Conservation (phyloP, 371 early-diverging fungal genomes). For the Syncephalis fuscata region DNA sequence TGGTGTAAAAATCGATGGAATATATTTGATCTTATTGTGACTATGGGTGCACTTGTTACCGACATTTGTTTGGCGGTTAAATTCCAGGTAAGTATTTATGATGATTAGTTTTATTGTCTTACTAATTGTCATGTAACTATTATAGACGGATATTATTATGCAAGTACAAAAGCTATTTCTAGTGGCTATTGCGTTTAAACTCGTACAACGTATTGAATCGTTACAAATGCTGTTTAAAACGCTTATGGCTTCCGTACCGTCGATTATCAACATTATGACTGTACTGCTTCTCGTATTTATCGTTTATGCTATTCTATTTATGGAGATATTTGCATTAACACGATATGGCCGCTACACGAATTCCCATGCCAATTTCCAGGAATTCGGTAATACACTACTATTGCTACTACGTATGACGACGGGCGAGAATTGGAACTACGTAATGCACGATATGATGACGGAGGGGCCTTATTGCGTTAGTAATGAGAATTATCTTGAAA, state of each 20-base stretch:
- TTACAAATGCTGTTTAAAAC: slow-evolving; percentile 45
- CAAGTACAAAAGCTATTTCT: slow-evolving; percentile 41
- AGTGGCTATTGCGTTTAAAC: slow-evolving; percentile 40
- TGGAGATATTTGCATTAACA: slow-evolving; percentile 53
- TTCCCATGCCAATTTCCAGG: slow-evolving; percentile 39
- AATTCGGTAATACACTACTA: slow-evolving; percentile 32
- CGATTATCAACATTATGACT: slow-evolving; percentile 39
- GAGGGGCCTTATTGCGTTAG: slow-evolving; percentile 39
- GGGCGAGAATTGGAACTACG: slow-evolving; percentile 56
- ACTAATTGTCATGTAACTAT: background rate
- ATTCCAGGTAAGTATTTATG: background rate
- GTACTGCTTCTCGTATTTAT: slow-evolving; percentile 49
- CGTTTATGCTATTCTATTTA: slow-evolving; percentile 49
- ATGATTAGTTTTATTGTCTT: no score
- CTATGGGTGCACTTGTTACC: slow-evolving; percentile 27
- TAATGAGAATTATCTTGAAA: slow-evolving; percentile 27
- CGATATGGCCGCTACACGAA: slow-evolving; percentile 33
- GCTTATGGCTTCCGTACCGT: slow-evolving; percentile 34
- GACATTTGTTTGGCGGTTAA: slow-evolving; percentile 17
- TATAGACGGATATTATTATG: slow-evolving; percentile 19
- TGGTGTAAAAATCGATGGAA: slow-evolving; percentile 42
- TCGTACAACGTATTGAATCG: slow-evolving; percentile 41
- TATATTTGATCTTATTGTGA: slow-evolving; percentile 31
- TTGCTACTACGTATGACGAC: slow-evolving; percentile 45
- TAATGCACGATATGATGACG: slow-evolving; percentile 49